phyloP scores from a whole-genome alignment of 257 asterid species.

The Nicotiana undulata region DNA sequence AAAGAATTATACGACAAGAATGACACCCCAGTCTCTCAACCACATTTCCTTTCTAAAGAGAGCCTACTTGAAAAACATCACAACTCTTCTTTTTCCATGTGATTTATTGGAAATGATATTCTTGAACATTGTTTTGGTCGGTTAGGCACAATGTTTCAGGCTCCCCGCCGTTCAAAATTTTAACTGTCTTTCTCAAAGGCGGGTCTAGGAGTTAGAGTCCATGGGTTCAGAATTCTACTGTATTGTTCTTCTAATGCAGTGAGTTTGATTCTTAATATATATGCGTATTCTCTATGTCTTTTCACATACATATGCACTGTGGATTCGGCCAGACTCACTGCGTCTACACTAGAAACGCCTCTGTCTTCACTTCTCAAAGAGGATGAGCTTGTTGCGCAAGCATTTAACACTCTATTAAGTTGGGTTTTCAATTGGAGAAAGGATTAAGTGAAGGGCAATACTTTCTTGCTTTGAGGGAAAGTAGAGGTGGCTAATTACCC shows the following conservation, averaged over 20 bases:
- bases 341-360: background rate
- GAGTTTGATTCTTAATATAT: background rate
- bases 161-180: background rate
- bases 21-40: background rate
- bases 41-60: background rate
- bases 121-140: background rate
- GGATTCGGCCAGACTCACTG: background rate
- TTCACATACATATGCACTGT: background rate
- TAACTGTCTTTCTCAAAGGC: background rate
- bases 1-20: background rate
- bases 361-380: background rate
- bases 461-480: background rate
- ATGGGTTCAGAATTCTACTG: background rate
- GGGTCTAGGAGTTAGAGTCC: background rate
- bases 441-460: background rate
- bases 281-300: background rate
- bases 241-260: background rate
- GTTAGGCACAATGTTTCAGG: background rate
- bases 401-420: background rate
- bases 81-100: background rate
- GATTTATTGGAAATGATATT: background rate
- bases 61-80: background rate
- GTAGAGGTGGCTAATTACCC: background rate
- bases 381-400: background rate
- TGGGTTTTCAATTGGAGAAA: background rate